Conservation (phyloP, 352 stramenopile species). For the Globisporangium barbulae region DNA sequence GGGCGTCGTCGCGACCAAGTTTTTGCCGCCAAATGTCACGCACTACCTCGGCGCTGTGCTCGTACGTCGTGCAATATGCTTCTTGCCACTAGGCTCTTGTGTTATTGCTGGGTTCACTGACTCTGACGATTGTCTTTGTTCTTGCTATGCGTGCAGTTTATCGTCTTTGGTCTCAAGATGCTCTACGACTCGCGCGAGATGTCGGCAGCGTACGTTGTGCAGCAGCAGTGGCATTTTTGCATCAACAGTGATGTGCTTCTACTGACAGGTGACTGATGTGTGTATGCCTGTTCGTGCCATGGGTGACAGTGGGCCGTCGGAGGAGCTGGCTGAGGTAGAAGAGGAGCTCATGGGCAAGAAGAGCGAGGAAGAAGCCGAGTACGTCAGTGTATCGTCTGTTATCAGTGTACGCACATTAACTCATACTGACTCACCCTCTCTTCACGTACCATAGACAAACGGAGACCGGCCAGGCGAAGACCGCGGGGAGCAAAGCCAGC, state of each 20-base stretch:
- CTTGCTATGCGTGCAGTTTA: slow-evolving; percentile 69
- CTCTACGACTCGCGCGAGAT: slow-evolving; percentile 85
- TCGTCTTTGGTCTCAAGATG: slow-evolving; percentile 97
- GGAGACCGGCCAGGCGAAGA: slow-evolving; percentile 23
- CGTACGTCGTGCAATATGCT: slow-evolving; percentile 26
- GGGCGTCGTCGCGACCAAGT: slow-evolving; percentile 93
- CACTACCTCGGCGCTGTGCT: slow-evolving; percentile 95
- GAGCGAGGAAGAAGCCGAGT: slow-evolving; percentile 60
- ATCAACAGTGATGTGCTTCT: background rate
- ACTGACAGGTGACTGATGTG: background rate
- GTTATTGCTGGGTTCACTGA: background rate
- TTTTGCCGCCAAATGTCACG: slow-evolving; percentile 93
- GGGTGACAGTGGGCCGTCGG: slow-evolving; percentile 53
- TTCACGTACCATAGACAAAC: slow-evolving; percentile 18
- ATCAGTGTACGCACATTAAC: background rate
- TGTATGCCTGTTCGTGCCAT: background rate
- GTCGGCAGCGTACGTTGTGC: slow-evolving; percentile 55
- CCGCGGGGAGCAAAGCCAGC: slow-evolving; percentile 16
- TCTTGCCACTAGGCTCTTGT: background rate
- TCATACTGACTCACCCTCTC: background rate
- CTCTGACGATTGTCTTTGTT: background rate
- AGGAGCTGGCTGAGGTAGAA: slow-evolving; percentile 80
- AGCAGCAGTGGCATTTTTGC: background rate
- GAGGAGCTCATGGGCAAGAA: slow-evolving; percentile 87
- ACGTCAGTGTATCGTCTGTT: slow-evolving; percentile 11